Base-by-base conservation (phyloP, 2,329 filamentous ascomycete genomes). In the Exophiala alcalophila region DNA sequence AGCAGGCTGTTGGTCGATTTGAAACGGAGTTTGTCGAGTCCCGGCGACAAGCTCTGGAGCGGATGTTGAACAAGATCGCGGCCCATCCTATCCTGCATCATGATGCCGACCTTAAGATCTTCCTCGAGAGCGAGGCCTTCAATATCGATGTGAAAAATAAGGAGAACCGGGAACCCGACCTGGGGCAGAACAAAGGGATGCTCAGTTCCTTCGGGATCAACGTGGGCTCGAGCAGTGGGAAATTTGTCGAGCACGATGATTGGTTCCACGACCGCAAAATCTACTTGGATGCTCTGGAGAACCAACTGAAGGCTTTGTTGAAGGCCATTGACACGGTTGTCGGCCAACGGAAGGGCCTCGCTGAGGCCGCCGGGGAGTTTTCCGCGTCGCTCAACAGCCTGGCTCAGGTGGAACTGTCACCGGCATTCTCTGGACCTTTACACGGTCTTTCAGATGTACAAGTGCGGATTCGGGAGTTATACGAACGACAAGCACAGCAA, bases 251-350 rank as follows among this genome's bases (percentile, higher is more conserved):
- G 67, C 92, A 97, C 61, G 92, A 98, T 63, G 92, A 98, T 68
- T 98, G 91, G 92, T 98, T 98, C 69, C 91, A 98, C 58, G 92
- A 98, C 56, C 88, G 92, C 49, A 87, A 84, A 59, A 80, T 97
- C 41, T 98, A 98, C 61, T 78, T 98, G 8, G 92, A 98, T 63
- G 90, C 90, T 4, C 76, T 97, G 25, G 90, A 97, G 61, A 89
- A 81, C 57, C 91, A 97, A 64, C 76, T 96, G 48, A 94, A 90
- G 63, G 83, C 86, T 7, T 73, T 97, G 11, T 76, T 96, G 58
- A 97, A 96, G 67, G 86, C 90, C 12, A 94, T 95, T 68, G 92
- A 98, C 59, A 85, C 81, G 4, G 94, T 98, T 63, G 86, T 98
- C 2, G 76, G 76, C 24, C 92, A 98, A 67, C 83, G 92, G 44